phyloP scores from a whole-genome alignment of 371 early-diverging fungal genomes.

The Mucor velutinosus region DNA sequence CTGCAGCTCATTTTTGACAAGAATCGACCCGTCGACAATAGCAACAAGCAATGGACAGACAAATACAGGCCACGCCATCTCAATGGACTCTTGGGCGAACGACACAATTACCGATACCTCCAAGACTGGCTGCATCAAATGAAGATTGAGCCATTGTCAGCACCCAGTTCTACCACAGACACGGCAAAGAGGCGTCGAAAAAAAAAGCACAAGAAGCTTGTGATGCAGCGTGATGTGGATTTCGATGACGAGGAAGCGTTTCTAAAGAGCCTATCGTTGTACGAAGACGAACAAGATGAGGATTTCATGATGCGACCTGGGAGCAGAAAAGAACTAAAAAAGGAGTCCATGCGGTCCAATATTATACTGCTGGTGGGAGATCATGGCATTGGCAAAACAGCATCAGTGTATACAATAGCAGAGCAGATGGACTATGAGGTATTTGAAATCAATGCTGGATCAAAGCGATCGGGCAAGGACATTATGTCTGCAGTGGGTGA shows the following conservation, averaged over 20 bases:
- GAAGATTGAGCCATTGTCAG: conserved; percentile 35
- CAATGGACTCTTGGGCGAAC: conserved; percentile 29
- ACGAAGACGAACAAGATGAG: conserved; percentile 26
- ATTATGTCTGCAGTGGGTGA: conserved; percentile 67
- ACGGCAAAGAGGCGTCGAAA: background rate
- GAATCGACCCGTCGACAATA: background rate
- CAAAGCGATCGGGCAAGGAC: conserved; percentile 72
- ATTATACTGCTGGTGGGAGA: conserved; percentile 72
- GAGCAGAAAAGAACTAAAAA: conserved; percentile 13
- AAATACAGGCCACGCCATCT: conserved; percentile 35
- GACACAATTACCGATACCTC: conserved; percentile 24
- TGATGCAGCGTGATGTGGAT: background rate
- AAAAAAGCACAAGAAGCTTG: conserved; percentile 10
- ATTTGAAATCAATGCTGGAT: conserved; percentile 75
- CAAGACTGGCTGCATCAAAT: conserved; percentile 44
- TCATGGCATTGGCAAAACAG: conserved; percentile 77
- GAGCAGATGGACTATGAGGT: conserved; percentile 72
- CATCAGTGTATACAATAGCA: conserved; percentile 76
- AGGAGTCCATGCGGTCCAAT: conserved; percentile 50
- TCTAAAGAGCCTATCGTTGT: background rate
- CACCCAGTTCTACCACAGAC: background rate
- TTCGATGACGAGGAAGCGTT: background rate
- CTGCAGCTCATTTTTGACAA: conserved; percentile 11
- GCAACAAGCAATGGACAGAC: conserved; percentile 31
- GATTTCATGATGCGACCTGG: conserved; percentile 21